phyloP scores from a whole-genome alignment of 345 rosid species.

The Streptanthus diversifolius region DNA sequence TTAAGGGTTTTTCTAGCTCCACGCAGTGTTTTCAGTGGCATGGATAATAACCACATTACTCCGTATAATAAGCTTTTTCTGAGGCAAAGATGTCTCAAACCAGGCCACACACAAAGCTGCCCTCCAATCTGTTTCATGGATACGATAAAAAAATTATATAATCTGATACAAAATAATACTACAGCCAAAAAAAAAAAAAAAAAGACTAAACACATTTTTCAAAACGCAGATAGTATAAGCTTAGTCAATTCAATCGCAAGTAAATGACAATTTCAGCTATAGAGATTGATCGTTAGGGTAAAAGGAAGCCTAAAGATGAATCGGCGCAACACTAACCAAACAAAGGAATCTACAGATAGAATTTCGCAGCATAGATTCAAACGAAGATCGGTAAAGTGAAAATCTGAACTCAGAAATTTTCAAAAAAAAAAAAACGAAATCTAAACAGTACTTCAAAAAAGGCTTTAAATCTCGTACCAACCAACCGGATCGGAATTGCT shows the following conservation, averaged over 20 bases:
- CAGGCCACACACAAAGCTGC: slow-evolving; percentile 75
- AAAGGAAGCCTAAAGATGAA: neutral
- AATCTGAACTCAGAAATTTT: neutral
- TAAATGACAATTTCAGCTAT: neutral
- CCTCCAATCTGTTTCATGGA: slow-evolving; percentile 54
- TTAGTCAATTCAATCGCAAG: neutral
- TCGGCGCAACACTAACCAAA: neutral
- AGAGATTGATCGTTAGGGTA: neutral
- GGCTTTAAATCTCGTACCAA: slow-evolving; percentile 14
- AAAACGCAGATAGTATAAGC: neutral
- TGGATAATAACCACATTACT: slow-evolving; percentile 63
- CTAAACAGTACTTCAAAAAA: neutral
- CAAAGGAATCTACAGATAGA: neutral
- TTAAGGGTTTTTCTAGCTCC: slow-evolving; percentile 86
- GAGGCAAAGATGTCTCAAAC: slow-evolving; percentile 75
- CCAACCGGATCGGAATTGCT: slow-evolving; percentile 17
- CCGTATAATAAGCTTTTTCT: slow-evolving; percentile 85
- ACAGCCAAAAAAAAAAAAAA: neutral
- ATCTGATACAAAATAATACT: neutral
- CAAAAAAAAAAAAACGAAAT: too few relatives aligned
- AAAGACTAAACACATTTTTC: slow-evolving; percentile 12
- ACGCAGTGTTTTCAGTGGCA: slow-evolving; percentile 85
- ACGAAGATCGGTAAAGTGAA: slow-evolving; percentile 13
- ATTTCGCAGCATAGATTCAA: neutral
- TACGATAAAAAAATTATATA: neutral